A percentile compares a stretch with the other conserved stretches of the same genome.
phyloP scores from a whole-genome alignment of 75 land plant genomes.

The Larix kaempferi region DNA sequence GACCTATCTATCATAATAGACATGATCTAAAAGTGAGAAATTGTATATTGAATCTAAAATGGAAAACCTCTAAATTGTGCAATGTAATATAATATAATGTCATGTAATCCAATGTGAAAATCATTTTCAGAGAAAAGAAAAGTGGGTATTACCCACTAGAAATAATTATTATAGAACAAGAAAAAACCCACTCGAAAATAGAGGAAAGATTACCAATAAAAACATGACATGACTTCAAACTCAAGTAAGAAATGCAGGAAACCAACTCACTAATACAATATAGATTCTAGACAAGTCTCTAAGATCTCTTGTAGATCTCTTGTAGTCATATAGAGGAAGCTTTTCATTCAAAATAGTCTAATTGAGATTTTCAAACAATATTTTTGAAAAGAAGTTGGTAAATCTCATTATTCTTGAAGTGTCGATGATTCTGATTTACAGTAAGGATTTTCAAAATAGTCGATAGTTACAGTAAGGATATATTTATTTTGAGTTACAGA shows the following conservation, averaged over 20 bases:
- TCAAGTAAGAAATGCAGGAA: not conserved
- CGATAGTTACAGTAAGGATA: too few species aligned
- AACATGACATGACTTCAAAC: not conserved
- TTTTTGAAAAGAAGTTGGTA: not conserved
- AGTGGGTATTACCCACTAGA: not conserved
- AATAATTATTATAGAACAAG: not conserved
- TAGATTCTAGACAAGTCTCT: not conserved
- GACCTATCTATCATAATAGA: not conserved
- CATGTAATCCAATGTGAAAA: not conserved
- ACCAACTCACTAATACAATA: not conserved
- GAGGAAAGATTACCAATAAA: not conserved
- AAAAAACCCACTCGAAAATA: not conserved
- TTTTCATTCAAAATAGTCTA: not conserved
- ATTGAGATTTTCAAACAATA: not conserved
- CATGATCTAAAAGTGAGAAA: too few species aligned
- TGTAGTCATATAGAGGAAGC: not conserved
- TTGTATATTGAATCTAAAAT: too few species aligned
- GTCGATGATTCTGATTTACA: not conserved
- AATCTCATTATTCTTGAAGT: not conserved
- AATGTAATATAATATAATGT: too few species aligned
- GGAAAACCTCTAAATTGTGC: too few species aligned
- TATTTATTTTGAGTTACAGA: too few species aligned
- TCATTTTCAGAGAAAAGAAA: not conserved
- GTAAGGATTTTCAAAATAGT: too few species aligned
- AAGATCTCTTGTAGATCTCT: not conserved